Evolutionary conservation across 2,329 filamentous ascomycete genomes (phyloP).

Genomic region (Ambrosiella xylebori): DNA sequence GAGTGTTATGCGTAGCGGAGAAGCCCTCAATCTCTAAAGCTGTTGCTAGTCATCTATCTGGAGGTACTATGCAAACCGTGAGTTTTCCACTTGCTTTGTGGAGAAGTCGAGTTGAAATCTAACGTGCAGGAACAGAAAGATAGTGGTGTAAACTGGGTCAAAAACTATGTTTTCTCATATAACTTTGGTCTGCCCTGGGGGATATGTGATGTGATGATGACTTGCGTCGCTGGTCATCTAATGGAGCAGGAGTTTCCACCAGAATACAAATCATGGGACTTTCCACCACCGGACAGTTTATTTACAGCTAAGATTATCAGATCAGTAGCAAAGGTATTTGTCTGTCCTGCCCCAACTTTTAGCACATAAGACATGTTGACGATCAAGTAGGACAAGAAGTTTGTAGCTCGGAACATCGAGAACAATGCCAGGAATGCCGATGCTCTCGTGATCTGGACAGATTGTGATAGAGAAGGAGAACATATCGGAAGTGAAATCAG

Average conservation of each 20-base stretch:
- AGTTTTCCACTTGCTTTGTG: constrained; percentile 19
- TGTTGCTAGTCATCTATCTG: constrained; percentile 75
- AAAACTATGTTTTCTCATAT: constrained; percentile 88
- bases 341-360: not conserved
- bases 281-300: constrained; percentile 59
- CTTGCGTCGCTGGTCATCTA: constrained; percentile 77
- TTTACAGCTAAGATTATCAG: constrained; percentile 67
- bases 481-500: constrained; percentile 89
- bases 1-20: constrained; percentile 38
- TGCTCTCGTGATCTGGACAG: constrained; percentile 89
- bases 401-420: constrained; percentile 72
- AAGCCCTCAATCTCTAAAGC: constrained; percentile 92
- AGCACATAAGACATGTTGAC: not conserved
- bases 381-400: constrained; percentile 49
- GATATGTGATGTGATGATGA: constrained; percentile 76
- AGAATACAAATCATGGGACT: constrained; percentile 62
- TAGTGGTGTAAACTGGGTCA: constrained; percentile 61
- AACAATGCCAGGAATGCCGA: constrained; percentile 55
- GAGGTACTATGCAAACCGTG: constrained; percentile 55
- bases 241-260: constrained; percentile 60
- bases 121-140: constrained; percentile 33
- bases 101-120: constrained; percentile 14
- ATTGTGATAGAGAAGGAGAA: constrained; percentile 94
- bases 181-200: constrained; percentile 72
- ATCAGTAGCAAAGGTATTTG: constrained; percentile 45